These are phyloP conservation scores for Bimuria novae-zelandiae DNA, from an alignment of 2,329 filamentous ascomycete genomes.

Conservation along the genomic window DNA sequence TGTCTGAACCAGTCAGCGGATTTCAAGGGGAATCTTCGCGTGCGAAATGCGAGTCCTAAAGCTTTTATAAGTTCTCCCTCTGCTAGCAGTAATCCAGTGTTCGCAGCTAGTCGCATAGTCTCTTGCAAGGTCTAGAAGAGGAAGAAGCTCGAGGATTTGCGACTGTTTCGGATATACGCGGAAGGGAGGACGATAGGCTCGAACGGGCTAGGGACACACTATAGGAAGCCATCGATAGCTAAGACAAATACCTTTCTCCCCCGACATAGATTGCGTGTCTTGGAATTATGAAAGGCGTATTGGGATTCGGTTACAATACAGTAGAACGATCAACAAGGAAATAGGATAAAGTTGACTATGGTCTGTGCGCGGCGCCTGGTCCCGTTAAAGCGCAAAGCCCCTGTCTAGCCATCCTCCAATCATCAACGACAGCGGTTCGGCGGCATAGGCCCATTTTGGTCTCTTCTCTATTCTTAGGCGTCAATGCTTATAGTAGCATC, in stretches of 20 bases:
- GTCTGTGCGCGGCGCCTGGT: too few species aligned
- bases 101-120: background rate
- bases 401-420: too few species aligned
- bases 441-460: too few species aligned
- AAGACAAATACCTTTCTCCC: background rate
- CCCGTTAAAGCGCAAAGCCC: too few species aligned
- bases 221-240: background rate
- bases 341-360: background rate
- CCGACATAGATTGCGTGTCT: background rate
- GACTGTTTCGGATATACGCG: background rate
- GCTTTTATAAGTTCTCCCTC: background rate
- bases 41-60: background rate
- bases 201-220: background rate
- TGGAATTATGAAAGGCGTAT: background rate
- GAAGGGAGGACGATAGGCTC: background rate
- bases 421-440: too few species aligned
- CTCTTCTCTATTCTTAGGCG: too few species aligned
- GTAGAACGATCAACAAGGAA: background rate
- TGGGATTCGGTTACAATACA: background rate
- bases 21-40: background rate
- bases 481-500: too few species aligned
- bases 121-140: background rate
- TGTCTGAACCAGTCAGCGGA: background rate
- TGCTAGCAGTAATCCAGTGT: background rate
- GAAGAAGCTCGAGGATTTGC: background rate